Conservation (phyloP, 805 yeast species). For the Candida tallmaniae region DNA sequence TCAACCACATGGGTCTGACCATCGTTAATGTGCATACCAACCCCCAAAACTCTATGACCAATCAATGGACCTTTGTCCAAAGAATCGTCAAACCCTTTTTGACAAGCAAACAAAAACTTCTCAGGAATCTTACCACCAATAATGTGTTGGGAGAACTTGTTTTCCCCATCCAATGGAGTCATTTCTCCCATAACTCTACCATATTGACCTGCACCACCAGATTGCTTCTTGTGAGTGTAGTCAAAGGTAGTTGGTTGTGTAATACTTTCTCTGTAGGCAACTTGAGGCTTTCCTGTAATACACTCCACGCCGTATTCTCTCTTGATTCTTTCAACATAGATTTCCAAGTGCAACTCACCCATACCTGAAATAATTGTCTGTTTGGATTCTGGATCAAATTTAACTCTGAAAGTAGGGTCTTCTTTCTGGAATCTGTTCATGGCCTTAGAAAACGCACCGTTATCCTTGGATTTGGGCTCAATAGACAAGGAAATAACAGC, state of each 20-base stretch:
- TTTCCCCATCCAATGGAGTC: conserved; percentile 60
- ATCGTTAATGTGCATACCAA: conserved; percentile 88
- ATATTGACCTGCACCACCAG: conserved; percentile 99
- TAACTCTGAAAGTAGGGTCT: conserved; percentile 96
- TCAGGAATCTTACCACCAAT: conserved; percentile 98
- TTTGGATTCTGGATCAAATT: conserved; percentile 84
- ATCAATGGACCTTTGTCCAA: conserved; percentile 94
- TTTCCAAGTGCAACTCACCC: conserved; percentile 97
- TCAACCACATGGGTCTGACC: conserved; percentile 98
- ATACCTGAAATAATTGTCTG: conserved; percentile 95
- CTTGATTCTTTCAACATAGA: conserved; percentile 96
- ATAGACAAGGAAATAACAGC: conserved; percentile 94
- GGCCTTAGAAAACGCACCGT: conserved; percentile 89
- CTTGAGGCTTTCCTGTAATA: conserved; percentile 95
- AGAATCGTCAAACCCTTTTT: conserved; percentile 91
- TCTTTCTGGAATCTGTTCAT: conserved; percentile 97
- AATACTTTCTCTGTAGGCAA: conserved; percentile 94
- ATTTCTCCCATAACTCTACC: conserved; percentile 91
- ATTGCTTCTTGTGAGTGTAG: conserved; percentile 94
- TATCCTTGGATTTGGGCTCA: conserved; percentile 82
- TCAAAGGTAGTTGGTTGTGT: conserved; percentile 72
- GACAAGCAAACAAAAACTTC: conserved; percentile 89
- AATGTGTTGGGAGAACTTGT: conserved; percentile 77
- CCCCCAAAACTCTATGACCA: conserved; percentile 92
- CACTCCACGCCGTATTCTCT: conserved; percentile 97